These are phyloP conservation scores for Alternaria gansuensis DNA, from an alignment of 2,329 filamentous ascomycete species.

Conservation along the genomic window DNA sequence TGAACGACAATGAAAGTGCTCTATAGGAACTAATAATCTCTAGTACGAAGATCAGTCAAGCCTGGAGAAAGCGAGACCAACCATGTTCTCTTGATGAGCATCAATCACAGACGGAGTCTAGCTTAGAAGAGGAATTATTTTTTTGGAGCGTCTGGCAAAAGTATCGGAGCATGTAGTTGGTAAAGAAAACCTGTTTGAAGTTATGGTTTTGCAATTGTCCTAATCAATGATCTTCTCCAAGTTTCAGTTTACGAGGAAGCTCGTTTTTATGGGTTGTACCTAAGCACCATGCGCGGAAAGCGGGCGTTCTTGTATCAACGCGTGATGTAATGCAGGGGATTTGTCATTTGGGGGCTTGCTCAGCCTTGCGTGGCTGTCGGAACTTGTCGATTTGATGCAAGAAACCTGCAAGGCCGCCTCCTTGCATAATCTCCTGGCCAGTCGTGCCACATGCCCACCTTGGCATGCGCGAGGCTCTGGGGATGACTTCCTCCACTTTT, in stretches of 20 bases:
- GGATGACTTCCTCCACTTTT: background rate
- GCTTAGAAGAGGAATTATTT: background rate
- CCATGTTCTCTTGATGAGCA: slow-evolving; percentile 33
- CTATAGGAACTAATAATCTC: slow-evolving; percentile 18
- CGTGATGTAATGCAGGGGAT: background rate
- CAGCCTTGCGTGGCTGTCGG: background rate
- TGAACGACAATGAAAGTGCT: background rate
- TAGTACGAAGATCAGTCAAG: slow-evolving; percentile 45
- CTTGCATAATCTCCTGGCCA: slow-evolving; percentile 7
- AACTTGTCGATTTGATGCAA: background rate
- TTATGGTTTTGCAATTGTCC: background rate
- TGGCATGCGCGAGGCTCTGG: background rate
- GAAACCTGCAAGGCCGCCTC: background rate
- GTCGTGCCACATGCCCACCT: background rate
- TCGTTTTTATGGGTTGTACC: too few species aligned
- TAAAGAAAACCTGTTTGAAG: slow-evolving; percentile 1
- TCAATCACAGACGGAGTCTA: background rate
- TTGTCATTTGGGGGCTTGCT: background rate
- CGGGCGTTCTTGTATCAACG: too few species aligned
- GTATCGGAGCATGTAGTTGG: slow-evolving; percentile 2
- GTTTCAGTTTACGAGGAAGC: too few species aligned
- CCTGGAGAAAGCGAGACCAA: slow-evolving; percentile 31
- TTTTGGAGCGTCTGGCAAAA: background rate
- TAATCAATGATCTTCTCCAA: too few species aligned
- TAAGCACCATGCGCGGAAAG: too few species aligned